Base-by-base conservation (phyloP, 495 filamentous ascomycete genomes). In the Bathelium albidoporum region DNA sequence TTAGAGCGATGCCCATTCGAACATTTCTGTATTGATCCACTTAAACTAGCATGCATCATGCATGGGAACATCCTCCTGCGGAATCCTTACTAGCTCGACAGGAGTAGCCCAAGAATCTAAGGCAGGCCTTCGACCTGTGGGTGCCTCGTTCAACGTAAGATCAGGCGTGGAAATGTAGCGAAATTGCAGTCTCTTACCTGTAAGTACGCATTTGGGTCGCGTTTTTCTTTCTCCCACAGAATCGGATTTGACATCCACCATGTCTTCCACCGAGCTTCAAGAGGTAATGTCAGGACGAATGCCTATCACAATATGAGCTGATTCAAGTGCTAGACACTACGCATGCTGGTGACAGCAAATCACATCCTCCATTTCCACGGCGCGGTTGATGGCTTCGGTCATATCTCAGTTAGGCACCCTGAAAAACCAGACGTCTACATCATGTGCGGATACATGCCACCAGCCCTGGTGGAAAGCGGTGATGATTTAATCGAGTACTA, bases 401-500 rank as follows among this genome's bases (percentile, higher is more conserved):
- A 55, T 55, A 29, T 55, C 49, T 55, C 49, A 10, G 49, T 55
- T 11, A n/a, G 49, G 9, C 49, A 55, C 20, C 49, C 49, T 29
- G 49, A 55, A 29, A 55, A 29, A 9, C 49, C 49, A 55, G 24
- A 55, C 9, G 20, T 55, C 49, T 55, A 55, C 24, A 55, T 55
- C 20, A 55, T 55, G 49, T 55, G 49, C 29, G 49, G 49, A 26
- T 55, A 55, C 16, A 55, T 55, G 49, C 49, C 49, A 26, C 49
- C 49, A 29, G 49, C 49, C 26, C 49, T 55, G 0, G 49, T 55
- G 20, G 49, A 55, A 16, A 55, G 29, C 22, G 24, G 5, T 24
- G 49, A 55, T 24, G 49, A 55, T 24, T 29, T 55, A 1, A 55
- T 55, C 24, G 49, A 55, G 16, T 55, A 55, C 16, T 55, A 55